Evolutionary conservation across 768 basidiomycete species (phyloP).

Genomic region (Tricholoma hemisulphureum): DNA sequence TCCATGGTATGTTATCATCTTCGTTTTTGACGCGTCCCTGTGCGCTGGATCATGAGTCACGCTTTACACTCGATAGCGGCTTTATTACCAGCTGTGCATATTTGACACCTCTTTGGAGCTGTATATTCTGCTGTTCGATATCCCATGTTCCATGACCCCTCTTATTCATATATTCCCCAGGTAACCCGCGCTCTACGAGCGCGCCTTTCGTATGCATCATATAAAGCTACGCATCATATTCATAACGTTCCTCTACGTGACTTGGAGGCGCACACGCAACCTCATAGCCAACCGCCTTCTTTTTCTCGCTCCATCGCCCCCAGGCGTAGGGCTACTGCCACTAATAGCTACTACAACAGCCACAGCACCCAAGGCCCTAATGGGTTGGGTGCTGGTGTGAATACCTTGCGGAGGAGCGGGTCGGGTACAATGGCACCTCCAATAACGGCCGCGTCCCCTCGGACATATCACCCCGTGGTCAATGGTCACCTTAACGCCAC

Average conservation of each 20-base stretch:
- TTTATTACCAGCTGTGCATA: neutral
- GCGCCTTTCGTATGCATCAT: constrained; percentile 79
- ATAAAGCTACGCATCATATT: constrained; percentile 77
- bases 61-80: constrained; percentile 4
- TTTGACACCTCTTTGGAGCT: neutral
- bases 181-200: constrained; percentile 79
- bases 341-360: constrained; percentile 49
- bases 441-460: constrained; percentile 39
- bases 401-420: constrained; percentile 34
- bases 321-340: constrained; percentile 52
- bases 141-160: constrained; percentile 32
- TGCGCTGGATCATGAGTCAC: constrained; percentile 19
- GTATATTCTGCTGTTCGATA: constrained; percentile 3
- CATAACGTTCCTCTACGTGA: constrained; percentile 65
- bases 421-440: constrained; percentile 50
- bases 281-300: constrained; percentile 40
- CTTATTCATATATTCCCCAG: constrained; percentile 49
- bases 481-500: constrained; percentile 29
- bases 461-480: constrained; percentile 42
- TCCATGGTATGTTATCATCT: constrained; percentile 63
- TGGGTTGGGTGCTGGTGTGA: constrained; percentile 27
- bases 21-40: constrained; percentile 49
- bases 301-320: constrained; percentile 55
- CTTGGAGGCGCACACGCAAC: constrained; percentile 59
- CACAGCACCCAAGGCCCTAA: constrained; percentile 49